These are phyloP conservation scores for Diplodia sapinea DNA, from an alignment of 2,329 filamentous ascomycete genomes.

Conservation along the genomic window DNA sequence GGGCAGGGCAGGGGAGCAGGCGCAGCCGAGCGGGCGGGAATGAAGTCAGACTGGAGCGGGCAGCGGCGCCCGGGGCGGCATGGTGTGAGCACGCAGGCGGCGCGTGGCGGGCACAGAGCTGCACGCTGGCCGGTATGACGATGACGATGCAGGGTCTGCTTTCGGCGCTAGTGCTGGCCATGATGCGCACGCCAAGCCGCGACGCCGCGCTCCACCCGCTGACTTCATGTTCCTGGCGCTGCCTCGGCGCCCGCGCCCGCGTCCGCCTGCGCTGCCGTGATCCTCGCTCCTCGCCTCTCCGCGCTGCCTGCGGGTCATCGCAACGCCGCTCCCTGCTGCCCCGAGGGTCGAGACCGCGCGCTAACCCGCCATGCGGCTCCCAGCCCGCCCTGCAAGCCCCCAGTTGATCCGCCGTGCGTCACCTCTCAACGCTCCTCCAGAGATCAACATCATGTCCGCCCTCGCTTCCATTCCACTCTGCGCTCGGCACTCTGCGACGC, in stretches of 20 bases:
- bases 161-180: neutral
- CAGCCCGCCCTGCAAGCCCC: neutral
- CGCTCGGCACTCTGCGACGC: neutral
- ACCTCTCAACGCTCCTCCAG: constrained; percentile 20
- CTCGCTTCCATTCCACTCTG: neutral
- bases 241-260: neutral
- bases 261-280: neutral
- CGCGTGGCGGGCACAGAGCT: no score
- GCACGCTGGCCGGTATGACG: neutral
- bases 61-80: no score
- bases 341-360: constrained; percentile 14
- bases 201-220: neutral
- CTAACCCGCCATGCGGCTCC: constrained; percentile 7
- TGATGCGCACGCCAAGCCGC: constrained; percentile 26
- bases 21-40: neutral
- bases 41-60: neutral
- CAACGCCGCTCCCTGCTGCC: constrained; percentile 6
- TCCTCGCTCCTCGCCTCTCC: neutral
- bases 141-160: constrained; percentile 20
- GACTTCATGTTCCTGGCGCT: constrained; percentile 21
- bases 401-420: constrained; percentile 26
- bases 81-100: no score
- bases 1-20: neutral
- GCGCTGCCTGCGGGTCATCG: neutral
- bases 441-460: neutral